phyloP scores from a whole-genome alignment of 2,329 filamentous ascomycete species.

The Microdochium nivale region DNA sequence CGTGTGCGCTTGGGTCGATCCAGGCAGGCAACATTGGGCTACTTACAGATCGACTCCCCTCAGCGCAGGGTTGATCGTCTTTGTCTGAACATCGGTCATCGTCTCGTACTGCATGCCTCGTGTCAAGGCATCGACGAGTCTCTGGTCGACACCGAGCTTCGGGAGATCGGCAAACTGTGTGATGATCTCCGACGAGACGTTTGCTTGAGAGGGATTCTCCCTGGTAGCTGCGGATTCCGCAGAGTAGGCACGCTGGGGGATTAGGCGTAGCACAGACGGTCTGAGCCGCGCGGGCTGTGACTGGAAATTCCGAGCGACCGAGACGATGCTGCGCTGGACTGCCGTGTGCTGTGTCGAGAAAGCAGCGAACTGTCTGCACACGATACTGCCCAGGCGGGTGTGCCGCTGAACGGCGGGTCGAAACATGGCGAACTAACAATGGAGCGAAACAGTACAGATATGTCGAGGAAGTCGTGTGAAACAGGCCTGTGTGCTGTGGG shows the following conservation, averaged over 20 bases:
- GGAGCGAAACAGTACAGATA: neutral
- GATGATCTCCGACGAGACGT: constrained; percentile 11
- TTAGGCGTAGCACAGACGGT: neutral
- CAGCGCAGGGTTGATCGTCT: constrained; percentile 73
- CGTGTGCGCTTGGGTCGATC: constrained; percentile 2
- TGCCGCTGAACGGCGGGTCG: constrained; percentile 6
- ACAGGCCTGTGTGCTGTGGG: no score
- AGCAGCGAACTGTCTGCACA: constrained; percentile 5
- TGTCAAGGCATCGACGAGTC: constrained; percentile 61
- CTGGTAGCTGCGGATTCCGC: constrained; percentile 1
- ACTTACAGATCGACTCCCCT: constrained; percentile 76
- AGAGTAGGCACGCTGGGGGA: constrained; percentile 4
- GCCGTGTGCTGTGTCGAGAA: neutral
- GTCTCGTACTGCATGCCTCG: constrained; percentile 64
- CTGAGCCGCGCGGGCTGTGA: constrained; percentile 2
- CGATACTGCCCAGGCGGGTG: constrained; percentile 5
- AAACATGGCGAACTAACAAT: constrained; percentile 4
- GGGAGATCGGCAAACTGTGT: constrained; percentile 36
- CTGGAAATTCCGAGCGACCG: constrained; percentile 1
- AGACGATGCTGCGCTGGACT: neutral
- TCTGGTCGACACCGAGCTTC: constrained; percentile 46
- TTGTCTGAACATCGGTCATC: constrained; percentile 89
- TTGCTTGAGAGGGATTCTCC: constrained; percentile 1
- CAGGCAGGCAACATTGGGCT: neutral
- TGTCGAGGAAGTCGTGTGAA: neutral